These are phyloP conservation scores for Colletotrichum sp. DNA, from an alignment of 2,329 filamentous ascomycete genomes.

Conservation along the genomic window DNA sequence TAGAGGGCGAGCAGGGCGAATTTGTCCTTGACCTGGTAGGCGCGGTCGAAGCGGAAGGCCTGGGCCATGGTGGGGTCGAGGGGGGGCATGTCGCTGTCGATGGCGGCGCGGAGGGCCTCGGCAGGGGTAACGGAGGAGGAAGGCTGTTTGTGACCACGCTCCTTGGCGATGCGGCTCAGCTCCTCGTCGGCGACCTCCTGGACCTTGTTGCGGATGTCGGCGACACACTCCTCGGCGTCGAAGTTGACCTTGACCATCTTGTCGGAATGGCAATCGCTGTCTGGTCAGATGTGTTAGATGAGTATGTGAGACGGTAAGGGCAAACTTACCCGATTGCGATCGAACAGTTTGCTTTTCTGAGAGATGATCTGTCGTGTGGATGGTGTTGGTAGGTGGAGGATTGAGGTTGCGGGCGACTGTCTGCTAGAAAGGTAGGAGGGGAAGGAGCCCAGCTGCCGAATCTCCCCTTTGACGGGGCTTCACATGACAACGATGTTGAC, in stretches of 20 bases:
- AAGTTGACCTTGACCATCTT: neutral
- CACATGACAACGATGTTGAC: neutral
- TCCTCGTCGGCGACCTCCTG: neutral
- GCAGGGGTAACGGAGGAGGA: neutral
- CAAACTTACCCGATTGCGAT: neutral
- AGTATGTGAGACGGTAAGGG: neutral
- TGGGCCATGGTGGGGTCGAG: neutral
- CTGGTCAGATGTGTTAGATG: neutral
- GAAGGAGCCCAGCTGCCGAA: neutral
- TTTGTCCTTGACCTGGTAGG: neutral
- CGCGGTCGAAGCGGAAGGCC: neutral
- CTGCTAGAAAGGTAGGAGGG: neutral
- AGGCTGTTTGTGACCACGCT: neutral
- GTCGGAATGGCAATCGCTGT: neutral
- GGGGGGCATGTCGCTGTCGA: neutral
- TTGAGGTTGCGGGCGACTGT: neutral
- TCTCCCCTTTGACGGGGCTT: neutral
- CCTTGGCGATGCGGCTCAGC: neutral
- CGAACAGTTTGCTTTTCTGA: neutral
- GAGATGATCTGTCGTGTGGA: neutral
- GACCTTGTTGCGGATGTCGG: neutral
- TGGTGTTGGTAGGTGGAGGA: neutral
- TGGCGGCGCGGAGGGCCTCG: neutral
- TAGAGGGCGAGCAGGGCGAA: neutral
- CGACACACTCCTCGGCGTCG: neutral